A percentile compares a stretch with the other conserved stretches of the same genome.
Evolutionary conservation across 306 rosid species (phyloP).

Genomic region (Myrica gale): DNA sequence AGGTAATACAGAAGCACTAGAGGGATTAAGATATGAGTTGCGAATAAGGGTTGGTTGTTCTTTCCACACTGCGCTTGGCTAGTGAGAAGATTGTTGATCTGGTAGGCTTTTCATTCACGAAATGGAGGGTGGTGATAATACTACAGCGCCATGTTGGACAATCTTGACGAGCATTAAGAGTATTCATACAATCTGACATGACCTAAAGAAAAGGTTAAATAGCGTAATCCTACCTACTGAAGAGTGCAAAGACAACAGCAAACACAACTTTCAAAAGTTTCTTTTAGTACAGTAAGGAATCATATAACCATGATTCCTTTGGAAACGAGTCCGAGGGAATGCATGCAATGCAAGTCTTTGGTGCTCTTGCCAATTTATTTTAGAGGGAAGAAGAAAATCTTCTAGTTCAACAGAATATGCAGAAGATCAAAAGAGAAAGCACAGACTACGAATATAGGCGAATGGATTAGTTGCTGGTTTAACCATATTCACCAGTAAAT

Average conservation of each 20-base stretch:
- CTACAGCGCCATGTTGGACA: constrained; percentile 4
- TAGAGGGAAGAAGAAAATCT: background rate
- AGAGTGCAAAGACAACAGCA: too few species aligned
- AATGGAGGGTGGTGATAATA: background rate
- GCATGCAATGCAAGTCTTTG: constrained; percentile 13
- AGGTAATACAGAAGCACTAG: background rate
- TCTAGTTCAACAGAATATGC: background rate
- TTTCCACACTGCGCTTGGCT: background rate
- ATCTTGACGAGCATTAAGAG: constrained; percentile 10
- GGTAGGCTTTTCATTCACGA: background rate
- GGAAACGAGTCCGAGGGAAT: constrained; percentile 2
- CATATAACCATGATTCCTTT: constrained; percentile 12
- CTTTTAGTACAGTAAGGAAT: background rate
- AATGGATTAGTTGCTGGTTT: background rate
- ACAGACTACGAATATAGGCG: background rate
- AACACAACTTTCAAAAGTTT: constrained; percentile 10
- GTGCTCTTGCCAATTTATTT: background rate
- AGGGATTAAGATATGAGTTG: background rate
- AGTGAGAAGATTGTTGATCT: background rate
- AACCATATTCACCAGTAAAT: background rate
- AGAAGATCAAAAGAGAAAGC: background rate
- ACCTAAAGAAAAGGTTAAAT: too few species aligned
- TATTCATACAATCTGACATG: too few species aligned
- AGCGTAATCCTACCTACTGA: too few species aligned
- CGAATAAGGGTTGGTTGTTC: background rate